Percentiles rank a stretch among this genome's conserved stretches.
Conservation (phyloP, 1,139 yeast genomes). For the Blastobotrys elegans region DNA sequence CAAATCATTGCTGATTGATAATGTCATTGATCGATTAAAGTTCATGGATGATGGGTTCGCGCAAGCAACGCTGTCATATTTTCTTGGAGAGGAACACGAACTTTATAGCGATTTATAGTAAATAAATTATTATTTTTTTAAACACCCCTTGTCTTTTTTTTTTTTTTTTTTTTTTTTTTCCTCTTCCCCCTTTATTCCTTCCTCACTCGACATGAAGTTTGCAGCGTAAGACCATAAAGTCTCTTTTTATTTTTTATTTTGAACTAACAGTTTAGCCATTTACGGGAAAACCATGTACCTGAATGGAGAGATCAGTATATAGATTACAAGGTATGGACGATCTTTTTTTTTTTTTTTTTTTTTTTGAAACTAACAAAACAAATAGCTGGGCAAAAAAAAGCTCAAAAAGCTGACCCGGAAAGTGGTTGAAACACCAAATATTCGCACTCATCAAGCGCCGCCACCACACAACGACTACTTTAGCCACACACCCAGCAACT, state of each 20-base stretch:
- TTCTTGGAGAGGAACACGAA: slow-evolving; percentile 72
- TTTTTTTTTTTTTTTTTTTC: not conserved
- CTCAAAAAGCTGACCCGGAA: slow-evolving; percentile 42
- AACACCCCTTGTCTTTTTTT: not conserved
- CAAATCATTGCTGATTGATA: slow-evolving; percentile 76
- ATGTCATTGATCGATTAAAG: slow-evolving; percentile 66
- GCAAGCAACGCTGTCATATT: slow-evolving; percentile 48
- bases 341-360: too few relatives aligned
- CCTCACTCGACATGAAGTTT: slow-evolving; percentile 29
- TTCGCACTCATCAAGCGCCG: not conserved
- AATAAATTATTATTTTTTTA: not conserved
- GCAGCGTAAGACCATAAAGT: slow-evolving; percentile 29
- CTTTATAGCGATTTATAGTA: slow-evolving; percentile 46
- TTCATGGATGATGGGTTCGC: slow-evolving; percentile 45
- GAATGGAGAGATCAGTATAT: slow-evolving; percentile 84
- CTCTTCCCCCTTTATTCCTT: not conserved
- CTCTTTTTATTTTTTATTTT: too few relatives aligned
- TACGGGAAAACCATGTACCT: slow-evolving; percentile 51
- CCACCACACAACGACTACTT: not conserved
- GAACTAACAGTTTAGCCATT: slow-evolving; percentile 21
- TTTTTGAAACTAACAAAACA: not conserved
- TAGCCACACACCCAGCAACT: not conserved
- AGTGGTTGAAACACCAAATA: not conserved
- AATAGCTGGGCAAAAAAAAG: slow-evolving; percentile 48
- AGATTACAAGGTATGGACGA: slow-evolving; percentile 50